phyloP scores from a whole-genome alignment of 179 eudicot genomes.

The Silene vulgaris region DNA sequence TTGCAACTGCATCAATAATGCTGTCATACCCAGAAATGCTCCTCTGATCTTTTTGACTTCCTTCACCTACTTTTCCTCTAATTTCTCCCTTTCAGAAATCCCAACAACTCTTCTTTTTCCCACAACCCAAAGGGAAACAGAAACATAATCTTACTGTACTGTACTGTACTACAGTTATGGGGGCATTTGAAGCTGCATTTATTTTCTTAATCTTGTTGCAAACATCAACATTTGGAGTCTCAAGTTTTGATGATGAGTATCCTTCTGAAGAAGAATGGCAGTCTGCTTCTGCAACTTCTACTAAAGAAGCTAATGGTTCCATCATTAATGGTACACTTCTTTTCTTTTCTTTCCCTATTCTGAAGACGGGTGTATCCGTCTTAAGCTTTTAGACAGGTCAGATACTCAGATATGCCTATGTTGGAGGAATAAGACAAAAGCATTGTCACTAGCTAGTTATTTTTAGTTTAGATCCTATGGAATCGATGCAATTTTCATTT shows the following conservation, averaged over 20 bases:
- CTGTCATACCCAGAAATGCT: constrained; percentile 12
- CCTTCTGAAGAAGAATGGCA: constrained; percentile 42
- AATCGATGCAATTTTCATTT: no score
- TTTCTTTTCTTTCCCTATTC: neutral
- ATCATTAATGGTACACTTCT: constrained; percentile 39
- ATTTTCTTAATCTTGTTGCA: constrained; percentile 18
- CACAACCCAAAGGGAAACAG: neutral
- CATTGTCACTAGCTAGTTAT: no score
- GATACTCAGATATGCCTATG: no score
- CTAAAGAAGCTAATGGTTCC: constrained; percentile 43
- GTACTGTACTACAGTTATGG: constrained; percentile 20
- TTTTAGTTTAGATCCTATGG: no score
- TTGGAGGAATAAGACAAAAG: no score
- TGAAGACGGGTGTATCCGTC: no score
- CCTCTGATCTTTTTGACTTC: constrained; percentile 28
- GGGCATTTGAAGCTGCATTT: constrained; percentile 18
- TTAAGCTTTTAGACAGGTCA: no score
- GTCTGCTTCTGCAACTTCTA: constrained; percentile 49
- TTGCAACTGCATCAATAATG: constrained; percentile 7
- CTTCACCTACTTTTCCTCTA: constrained; percentile 2
- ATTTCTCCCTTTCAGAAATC: neutral
- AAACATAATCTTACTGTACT: neutral
- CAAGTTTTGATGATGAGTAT: constrained; percentile 35
- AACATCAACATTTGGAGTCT: constrained; percentile 7
- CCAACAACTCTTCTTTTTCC: constrained; percentile 1